Evolutionary conservation across 2,329 filamentous ascomycete genomes (phyloP).

Genomic region (Pestalotiopsis fici): DNA sequence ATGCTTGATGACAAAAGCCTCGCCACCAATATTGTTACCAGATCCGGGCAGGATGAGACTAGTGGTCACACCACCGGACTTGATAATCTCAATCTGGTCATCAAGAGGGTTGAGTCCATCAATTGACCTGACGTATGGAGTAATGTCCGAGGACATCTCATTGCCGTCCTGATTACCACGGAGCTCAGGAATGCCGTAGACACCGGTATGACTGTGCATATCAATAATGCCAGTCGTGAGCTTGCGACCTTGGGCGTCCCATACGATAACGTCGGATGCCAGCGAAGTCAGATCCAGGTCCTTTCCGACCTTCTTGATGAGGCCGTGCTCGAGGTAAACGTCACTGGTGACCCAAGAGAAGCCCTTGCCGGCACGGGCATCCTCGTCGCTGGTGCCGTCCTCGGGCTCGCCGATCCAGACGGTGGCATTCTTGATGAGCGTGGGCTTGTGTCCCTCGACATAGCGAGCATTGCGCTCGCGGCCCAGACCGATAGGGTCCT

Average conservation of each 20-base stretch:
- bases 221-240: constrained; percentile 70
- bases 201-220: constrained; percentile 70
- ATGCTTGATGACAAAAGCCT: constrained; percentile 70
- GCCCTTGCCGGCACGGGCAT: constrained; percentile 58
- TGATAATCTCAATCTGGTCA: constrained; percentile 67
- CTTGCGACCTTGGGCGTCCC: constrained; percentile 60
- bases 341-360: constrained; percentile 63
- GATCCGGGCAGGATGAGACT: constrained; percentile 68
- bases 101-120: constrained; percentile 66
- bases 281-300: constrained; percentile 34
- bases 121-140: constrained; percentile 67
- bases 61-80: constrained; percentile 72
- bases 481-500: constrained; percentile 55
- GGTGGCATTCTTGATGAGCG: constrained; percentile 66
- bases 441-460: constrained; percentile 57
- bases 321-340: constrained; percentile 60
- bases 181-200: constrained; percentile 57
- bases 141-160: constrained; percentile 64
- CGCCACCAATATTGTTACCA: constrained; percentile 73
- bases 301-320: constrained; percentile 55
- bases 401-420: constrained; percentile 66
- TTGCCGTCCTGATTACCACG: constrained; percentile 60
- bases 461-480: constrained; percentile 63
- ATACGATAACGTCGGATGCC: constrained; percentile 49
- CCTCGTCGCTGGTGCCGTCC: constrained; percentile 50